Base-by-base conservation (phyloP, 1,284 basidiomycete genomes). In the Coniophora puteana region DNA sequence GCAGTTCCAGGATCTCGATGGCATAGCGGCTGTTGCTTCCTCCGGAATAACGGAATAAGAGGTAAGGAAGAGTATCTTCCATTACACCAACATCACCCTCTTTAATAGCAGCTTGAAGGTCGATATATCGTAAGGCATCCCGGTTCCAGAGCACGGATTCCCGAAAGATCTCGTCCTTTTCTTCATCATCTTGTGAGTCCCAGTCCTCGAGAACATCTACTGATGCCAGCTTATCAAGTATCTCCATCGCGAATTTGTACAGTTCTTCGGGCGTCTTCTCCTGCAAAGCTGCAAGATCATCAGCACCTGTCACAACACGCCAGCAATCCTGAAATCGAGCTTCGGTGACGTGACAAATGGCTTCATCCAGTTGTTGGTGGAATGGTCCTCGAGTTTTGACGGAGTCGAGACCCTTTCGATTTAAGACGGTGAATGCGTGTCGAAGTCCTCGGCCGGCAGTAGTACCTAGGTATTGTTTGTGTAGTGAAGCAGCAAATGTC, bases 1-100 rank as follows among this genome's bases (percentile, higher is more conserved):
- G 40, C 0, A 65, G 41, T 45, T 69, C 66, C 4, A 69, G 46
- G 1, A 63, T 41, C 40, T 67, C 63, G 12, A 40, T 32, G 3
- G 38, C 8, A 33, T 32, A 40, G 14, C 31, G 29, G 4, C 43
- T 47, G 24, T 64, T 63, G 1, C 52, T 46, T 1, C 62, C 61
- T 2, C 63, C 65, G 2, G 36, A 28, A 39, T 61, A 65, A 0
- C 58, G 55, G 27, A 59, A 57, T 0, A 63, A 36, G 1, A 65
- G 33, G 0, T 34, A 47, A 0, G 62, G 65, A 6, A 68, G 40
- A 12, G 61, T 21, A 13, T 52, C 56, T 41, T 58, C 51, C 47
- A 60, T 53, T 0, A 43, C 20, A 1, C 56, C 57, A 12, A 63
- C 51, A 44, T 62, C 56, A 1, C 61, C 59, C 13, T 14, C 12